Evolutionary conservation across 23 red algal species (phyloP), one percentile per base, ranked within the genome.

Genomic region (Gracilaria gracilis): DNA sequence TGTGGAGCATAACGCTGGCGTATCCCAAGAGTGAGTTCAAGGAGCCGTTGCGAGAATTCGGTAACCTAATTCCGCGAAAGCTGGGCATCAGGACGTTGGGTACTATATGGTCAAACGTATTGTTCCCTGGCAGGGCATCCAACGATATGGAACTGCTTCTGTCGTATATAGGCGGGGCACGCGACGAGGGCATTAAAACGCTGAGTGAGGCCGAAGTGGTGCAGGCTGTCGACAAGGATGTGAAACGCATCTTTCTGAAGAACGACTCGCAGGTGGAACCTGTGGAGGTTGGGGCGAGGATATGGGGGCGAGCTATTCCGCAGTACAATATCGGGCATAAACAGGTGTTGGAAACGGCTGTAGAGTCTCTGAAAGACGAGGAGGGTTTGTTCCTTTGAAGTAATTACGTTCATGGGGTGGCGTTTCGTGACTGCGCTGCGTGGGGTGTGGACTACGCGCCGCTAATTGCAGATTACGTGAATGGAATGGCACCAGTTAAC

Each of bases 101-200:
- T 47, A 98, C 93, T n/a, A 95, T 98, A 76, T 98, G 96, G 96
- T 95, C 93, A 27, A 94, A 84, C 50, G 87, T 87, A 32, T 55
- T 98, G 25, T 98, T 98, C 80, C 96, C 96, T 8, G 88, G 88
- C n/a, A 82, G 96, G 62, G 93, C 91, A 25, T 93, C 96, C 3
- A 54, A 92, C 20, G 93, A 81, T 13, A 89, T 88, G 93, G 61
- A 95, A 42, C 76, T 98, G 62, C 66, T 98, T 33, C 83, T 95
- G 17, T 95, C 96, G 40, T 98, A 98, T 72, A 98, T 98, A 81
- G 96, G 96, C 14, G 96, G 96, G 53, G 93, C 93, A 36, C 96
- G 88, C 4, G 93, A 98, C 57, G 25, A 40, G 42, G 79, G 74
- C 62, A 98, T 98, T 67, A 79, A 67, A 38, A 79, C 80, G 2